A percentile compares a stretch with the other conserved stretches of the same genome.
Evolutionary conservation across 257 asterid species (phyloP).

Genomic region (Capsicum baccatum): DNA sequence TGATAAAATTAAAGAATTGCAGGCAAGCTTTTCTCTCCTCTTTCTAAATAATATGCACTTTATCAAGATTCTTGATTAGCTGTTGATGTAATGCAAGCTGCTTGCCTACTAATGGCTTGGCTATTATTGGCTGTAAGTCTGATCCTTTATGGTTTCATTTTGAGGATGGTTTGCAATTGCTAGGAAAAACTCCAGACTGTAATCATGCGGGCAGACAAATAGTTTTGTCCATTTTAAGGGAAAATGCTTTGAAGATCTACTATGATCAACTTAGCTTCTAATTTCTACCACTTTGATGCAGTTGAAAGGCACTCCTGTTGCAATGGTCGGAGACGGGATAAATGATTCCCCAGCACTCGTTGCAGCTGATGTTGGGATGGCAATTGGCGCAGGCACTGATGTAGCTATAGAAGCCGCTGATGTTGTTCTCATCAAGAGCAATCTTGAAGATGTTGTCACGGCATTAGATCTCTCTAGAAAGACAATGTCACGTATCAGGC

Average conservation of each 20-base stretch:
- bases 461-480: slow-evolving; percentile 87
- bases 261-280: neutral
- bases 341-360: slow-evolving; percentile 91
- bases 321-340: slow-evolving; percentile 96
- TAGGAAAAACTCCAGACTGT: neutral
- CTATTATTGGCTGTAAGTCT: neutral
- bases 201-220: neutral
- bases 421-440: slow-evolving; percentile 83
- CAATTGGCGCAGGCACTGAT: slow-evolving; percentile 95
- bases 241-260: neutral
- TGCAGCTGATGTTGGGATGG: slow-evolving; percentile 97
- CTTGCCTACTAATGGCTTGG: neutral
- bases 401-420: slow-evolving; percentile 98
- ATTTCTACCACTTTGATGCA: slow-evolving; percentile 41
- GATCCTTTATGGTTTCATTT: neutral
- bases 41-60: slow-evolving; percentile 6
- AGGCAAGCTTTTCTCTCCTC: slow-evolving; percentile 52
- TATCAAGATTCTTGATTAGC: neutral
- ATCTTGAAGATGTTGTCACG: slow-evolving; percentile 81
- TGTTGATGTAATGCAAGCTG: neutral
- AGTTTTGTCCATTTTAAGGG: neutral
- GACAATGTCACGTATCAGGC: slow-evolving; percentile 79
- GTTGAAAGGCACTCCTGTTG: slow-evolving; percentile 79
- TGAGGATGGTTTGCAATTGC: neutral
- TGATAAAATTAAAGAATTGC: slow-evolving; percentile 89